Conservation (phyloP, 2,329 filamentous ascomycete genomes). For the Pochonia chlamydosporia region DNA sequence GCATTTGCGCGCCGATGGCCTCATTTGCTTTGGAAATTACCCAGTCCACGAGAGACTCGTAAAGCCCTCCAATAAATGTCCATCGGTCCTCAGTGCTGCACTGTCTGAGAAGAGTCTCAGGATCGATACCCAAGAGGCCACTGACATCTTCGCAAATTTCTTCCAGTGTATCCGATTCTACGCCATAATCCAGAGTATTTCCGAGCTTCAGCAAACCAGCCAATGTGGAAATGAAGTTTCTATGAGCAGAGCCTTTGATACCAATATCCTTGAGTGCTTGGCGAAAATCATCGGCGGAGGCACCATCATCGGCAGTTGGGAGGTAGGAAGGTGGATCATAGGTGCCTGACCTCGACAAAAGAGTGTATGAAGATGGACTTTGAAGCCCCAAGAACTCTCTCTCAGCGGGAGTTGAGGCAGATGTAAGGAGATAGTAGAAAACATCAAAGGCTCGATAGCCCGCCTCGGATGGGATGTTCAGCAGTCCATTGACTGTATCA, state of each 20-base stretch:
- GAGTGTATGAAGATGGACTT: conserved; percentile 66
- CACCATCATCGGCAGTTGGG: conserved; percentile 86
- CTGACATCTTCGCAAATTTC: conserved; percentile 87
- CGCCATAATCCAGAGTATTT: conserved; percentile 76
- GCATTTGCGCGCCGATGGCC: conserved; percentile 72
- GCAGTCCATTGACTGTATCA: conserved; percentile 72
- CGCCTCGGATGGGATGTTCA: conserved; percentile 70
- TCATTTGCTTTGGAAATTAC: conserved; percentile 84
- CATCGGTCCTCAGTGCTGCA: conserved; percentile 81
- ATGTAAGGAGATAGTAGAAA: conserved; percentile 93
- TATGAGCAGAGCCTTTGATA: conserved; percentile 79
- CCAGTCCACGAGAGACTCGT: conserved; percentile 93
- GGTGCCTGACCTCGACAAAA: conserved; percentile 78
- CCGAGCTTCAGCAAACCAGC: conserved; percentile 87
- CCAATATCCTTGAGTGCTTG: conserved; percentile 83
- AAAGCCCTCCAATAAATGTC: conserved; percentile 77
- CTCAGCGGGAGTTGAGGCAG: conserved; percentile 83
- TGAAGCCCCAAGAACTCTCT: conserved; percentile 82
- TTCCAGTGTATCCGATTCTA: conserved; percentile 80
- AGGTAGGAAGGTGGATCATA: conserved; percentile 84
- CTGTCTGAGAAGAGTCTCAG: conserved; percentile 71
- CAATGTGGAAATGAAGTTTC: conserved; percentile 78
- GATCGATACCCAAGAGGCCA: conserved; percentile 78
- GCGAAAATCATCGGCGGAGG: conserved; percentile 89
- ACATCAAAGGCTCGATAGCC: conserved; percentile 94